A percentile compares a stretch with the other conserved stretches of the same genome.
Evolutionary conservation across 257 asterid genomes (phyloP).

Genomic region (Henckelia pumila): DNA sequence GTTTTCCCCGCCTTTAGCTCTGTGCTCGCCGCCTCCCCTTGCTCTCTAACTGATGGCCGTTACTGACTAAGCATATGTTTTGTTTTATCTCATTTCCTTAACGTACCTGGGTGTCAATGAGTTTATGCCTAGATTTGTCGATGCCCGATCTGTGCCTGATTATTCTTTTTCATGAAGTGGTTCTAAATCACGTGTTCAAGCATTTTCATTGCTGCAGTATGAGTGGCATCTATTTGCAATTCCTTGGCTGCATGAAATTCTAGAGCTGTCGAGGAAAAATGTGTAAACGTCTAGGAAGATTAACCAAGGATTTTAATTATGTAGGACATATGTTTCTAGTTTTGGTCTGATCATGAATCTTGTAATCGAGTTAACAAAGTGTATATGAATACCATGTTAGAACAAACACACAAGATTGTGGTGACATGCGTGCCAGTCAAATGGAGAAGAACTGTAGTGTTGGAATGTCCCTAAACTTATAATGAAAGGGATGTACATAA

Average conservation of each 20-base stretch:
- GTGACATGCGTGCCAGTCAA: background rate
- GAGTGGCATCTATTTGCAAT: background rate
- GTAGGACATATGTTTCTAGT: background rate
- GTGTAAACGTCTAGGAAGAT: background rate
- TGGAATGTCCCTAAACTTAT: background rate
- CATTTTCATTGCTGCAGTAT: background rate
- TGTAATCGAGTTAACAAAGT: background rate
- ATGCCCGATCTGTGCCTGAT: background rate
- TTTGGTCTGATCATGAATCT: background rate
- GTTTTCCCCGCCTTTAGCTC: background rate
- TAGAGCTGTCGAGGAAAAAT: background rate
- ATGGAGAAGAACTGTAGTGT: background rate
- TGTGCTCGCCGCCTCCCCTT: background rate
- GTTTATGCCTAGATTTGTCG: background rate
- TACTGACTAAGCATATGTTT: background rate
- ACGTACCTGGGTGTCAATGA: background rate
- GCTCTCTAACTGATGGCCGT: background rate
- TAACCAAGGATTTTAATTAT: background rate
- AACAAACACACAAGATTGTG: background rate
- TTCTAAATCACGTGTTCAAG: background rate
- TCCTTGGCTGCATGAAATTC: background rate
- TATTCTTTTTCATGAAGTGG: background rate
- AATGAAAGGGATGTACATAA: background rate
- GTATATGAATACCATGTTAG: background rate
- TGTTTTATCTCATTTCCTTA: background rate